These are phyloP conservation scores for Chimonanthus salicifolius DNA, from an alignment of 164 flowering plant genomes.

Conservation along the genomic window DNA sequence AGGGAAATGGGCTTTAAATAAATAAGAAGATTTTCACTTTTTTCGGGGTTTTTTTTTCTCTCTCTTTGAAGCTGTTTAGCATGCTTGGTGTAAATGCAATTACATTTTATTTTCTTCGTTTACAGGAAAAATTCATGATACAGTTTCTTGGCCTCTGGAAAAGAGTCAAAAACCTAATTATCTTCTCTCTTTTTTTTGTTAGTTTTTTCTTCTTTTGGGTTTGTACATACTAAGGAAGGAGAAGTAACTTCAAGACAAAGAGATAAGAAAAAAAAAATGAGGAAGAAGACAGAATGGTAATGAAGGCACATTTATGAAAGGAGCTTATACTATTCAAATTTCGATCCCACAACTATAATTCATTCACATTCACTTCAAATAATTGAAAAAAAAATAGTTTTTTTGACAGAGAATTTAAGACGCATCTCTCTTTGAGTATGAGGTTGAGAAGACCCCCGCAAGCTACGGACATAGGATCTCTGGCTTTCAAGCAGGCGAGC, in stretches of 20 bases:
- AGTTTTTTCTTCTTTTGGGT: neutral
- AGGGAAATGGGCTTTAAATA: neutral
- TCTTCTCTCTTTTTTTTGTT: neutral
- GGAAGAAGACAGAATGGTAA: neutral
- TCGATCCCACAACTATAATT: too few species aligned
- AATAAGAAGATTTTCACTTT: neutral
- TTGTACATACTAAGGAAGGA: neutral
- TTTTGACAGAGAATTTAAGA: too few species aligned
- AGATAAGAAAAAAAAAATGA: neutral
- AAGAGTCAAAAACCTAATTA: neutral
- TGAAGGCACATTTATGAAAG: too few species aligned
- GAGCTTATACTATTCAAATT: too few species aligned
- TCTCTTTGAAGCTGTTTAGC: neutral
- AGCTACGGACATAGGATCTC: too few species aligned
- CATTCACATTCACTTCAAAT: too few species aligned
- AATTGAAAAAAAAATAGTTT: too few species aligned
- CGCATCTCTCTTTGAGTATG: too few species aligned
- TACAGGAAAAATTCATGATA: neutral
- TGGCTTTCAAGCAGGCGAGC: too few species aligned
- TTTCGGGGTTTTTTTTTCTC: neutral
- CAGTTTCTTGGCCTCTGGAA: neutral
- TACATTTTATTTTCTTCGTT: neutral
- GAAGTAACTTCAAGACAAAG: neutral
- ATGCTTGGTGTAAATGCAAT: conserved; percentile 3
- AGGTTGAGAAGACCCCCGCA: too few species aligned